A percentile compares a stretch with the other conserved stretches of the same genome.
These are phyloP conservation scores for Phlyctochytrium bullatum DNA, from an alignment of 192 early-diverging fungal genomes.

Conservation along the genomic window DNA sequence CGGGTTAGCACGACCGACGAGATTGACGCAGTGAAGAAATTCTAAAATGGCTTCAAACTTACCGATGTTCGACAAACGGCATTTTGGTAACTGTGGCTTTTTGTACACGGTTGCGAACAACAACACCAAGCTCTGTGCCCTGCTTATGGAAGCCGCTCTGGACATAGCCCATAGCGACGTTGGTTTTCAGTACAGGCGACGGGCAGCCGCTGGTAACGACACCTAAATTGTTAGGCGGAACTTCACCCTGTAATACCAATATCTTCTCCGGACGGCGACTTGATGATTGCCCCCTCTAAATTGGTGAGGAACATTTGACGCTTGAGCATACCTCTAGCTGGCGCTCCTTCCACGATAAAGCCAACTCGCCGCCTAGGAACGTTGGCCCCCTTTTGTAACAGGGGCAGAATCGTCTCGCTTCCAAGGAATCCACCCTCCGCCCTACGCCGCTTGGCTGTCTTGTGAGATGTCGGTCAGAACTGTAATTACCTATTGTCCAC, in stretches of 20 bases:
- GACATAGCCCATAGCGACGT: slow-evolving; percentile 98
- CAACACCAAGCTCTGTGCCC: slow-evolving; percentile 88
- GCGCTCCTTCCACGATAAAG: slow-evolving; percentile 87
- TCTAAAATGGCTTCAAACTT: not conserved
- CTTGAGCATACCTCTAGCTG: slow-evolving; percentile 65
- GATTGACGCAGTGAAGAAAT: too few species aligned
- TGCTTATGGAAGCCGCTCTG: slow-evolving; percentile 83
- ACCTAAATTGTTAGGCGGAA: not conserved
- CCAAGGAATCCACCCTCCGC: slow-evolving; percentile 91
- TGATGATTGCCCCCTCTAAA: slow-evolving; percentile 37
- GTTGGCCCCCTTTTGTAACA: slow-evolving; percentile 71
- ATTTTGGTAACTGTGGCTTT: slow-evolving; percentile 85
- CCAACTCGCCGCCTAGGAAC: slow-evolving; percentile 79
- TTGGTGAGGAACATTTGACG: not conserved
- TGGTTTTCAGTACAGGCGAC: slow-evolving; percentile 86
- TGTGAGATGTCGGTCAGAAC: not conserved
- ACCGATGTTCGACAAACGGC: slow-evolving; percentile 75
- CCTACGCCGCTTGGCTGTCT: slow-evolving; percentile 74
- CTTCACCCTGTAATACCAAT: slow-evolving; percentile 37
- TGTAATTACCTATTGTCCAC: slow-evolving; percentile 83
- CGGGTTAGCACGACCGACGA: too few species aligned
- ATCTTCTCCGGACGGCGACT: slow-evolving; percentile 13
- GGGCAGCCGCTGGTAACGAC: slow-evolving; percentile 89
- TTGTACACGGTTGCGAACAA: slow-evolving; percentile 83
- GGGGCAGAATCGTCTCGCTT: slow-evolving; percentile 75